Percentiles rank a stretch among this genome's conserved stretches.
Evolutionary conservation across 169 alveolate species (phyloP).

Genomic region (Cytauxzoon felis): DNA sequence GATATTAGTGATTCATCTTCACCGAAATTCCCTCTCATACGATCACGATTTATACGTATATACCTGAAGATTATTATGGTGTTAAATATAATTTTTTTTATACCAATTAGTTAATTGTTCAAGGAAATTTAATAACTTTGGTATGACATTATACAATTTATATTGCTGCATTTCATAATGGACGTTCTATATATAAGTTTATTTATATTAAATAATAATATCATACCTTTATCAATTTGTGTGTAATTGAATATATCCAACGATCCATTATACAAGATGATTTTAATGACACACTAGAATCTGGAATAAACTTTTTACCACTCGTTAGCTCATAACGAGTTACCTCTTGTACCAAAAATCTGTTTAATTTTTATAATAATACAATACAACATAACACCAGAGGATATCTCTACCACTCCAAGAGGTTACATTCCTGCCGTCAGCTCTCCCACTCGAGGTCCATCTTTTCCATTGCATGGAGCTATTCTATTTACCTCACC

Average conservation of each 20-base stretch:
- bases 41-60: slow-evolving; percentile 92
- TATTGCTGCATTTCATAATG: slow-evolving; percentile 93
- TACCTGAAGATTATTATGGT: slow-evolving; percentile 45
- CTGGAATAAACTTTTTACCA: slow-evolving; percentile 77
- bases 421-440: not conserved
- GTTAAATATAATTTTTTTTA: slow-evolving; percentile 15
- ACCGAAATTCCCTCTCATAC: slow-evolving; percentile 95
- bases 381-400: too few species aligned
- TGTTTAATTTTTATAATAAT: too few species aligned
- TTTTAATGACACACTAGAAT: slow-evolving; percentile 59
- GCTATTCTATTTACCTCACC: too few species aligned
- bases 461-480: too few species aligned
- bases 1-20: slow-evolving; percentile 80
- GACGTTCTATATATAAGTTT: slow-evolving; percentile 81
- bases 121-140: slow-evolving; percentile 88
- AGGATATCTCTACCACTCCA: too few species aligned
- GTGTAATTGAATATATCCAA: slow-evolving; percentile 92
- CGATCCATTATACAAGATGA: slow-evolving; percentile 88
- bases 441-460: too few species aligned
- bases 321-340: slow-evolving; percentile 85
- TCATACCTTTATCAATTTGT: slow-evolving; percentile 66
- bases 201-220: slow-evolving; percentile 28
- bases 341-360: slow-evolving; percentile 92
- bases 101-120: slow-evolving; percentile 96
- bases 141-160: slow-evolving; percentile 93